phyloP scores from a whole-genome alignment of 345 rosid species.

The thale cress (Arabidopsis thaliana) region DNA sequence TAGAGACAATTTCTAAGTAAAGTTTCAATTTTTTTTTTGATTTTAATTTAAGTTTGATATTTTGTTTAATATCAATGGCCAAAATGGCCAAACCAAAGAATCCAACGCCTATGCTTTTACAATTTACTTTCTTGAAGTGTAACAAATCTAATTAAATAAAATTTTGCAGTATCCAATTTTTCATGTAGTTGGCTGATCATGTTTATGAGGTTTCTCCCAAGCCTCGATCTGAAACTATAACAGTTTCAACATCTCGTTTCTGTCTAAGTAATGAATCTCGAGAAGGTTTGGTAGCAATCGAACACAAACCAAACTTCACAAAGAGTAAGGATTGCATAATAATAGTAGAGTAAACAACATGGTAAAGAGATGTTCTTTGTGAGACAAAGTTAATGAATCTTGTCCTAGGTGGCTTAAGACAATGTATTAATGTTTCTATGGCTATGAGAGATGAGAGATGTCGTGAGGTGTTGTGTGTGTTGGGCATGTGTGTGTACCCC shows the following conservation, averaged over 20 bases:
- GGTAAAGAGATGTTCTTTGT: no score
- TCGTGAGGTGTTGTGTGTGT: no score
- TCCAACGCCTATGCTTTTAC: conserved; percentile 10
- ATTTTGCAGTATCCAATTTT: background rate
- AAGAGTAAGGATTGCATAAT: no score
- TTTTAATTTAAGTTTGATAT: background rate
- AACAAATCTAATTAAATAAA: conserved; percentile 12
- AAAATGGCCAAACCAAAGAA: conserved; percentile 28
- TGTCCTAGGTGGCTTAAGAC: no score
- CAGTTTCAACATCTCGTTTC: background rate
- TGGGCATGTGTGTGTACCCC: no score
- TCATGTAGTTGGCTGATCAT: background rate
- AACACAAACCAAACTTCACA: no score
- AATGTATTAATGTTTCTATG: no score
- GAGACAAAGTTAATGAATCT: no score
- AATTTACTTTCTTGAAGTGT: background rate
- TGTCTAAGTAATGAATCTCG: background rate
- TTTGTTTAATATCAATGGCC: conserved; percentile 2
- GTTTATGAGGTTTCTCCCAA: background rate
- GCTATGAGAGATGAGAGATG: no score
- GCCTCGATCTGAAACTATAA: background rate
- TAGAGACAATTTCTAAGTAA: conserved; percentile 26
- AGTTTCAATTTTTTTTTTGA: background rate
- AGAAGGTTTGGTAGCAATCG: background rate
- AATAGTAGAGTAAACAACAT: no score